Evolutionary conservation across 345 rosid genomes (phyloP), one percentile per base, ranked within the genome.

Genomic region (Rubroshorea leprosula): DNA sequence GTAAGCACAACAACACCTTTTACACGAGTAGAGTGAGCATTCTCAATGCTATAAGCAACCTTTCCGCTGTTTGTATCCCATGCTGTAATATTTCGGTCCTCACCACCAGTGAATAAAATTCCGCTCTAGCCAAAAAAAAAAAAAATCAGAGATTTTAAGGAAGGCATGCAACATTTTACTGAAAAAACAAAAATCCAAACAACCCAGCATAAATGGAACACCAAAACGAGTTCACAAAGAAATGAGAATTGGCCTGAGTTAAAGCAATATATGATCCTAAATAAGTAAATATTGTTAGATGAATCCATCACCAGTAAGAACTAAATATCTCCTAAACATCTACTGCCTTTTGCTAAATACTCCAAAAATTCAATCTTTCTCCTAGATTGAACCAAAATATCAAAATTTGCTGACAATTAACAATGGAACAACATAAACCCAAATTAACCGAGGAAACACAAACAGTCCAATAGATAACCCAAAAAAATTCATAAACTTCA

Each of bases 31-130:
- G 85, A 58, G 67, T 93, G 97, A 17, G 96, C 99, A 59, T 73
- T 85, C 54, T 81, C 83, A 38, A 90, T 82, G 63, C 76, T 75
- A 62, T 77, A 85, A 52, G 96, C 95, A 66, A 78, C 70, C 74
- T 79, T 89, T 49, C 99, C 97, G 2, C 84, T 74, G 51, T 78
- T 82, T 8, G 81, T 82, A 64, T 93, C 97, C 99, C 99, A 93
- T 38, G 90, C 95, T 21, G 95, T 87, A 44, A 93, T 74, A 55
- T 71, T 75, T 14, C 86, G 75, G 67, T 81, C 95, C 83, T 93
- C 99, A 41, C 97, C 99, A 65, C 84, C 96, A 64, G 92, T 80
- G 58, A 78, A 82, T 41, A 93, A 74, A 65, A 85, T 73, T 10
- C 84, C 92, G 76, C 78, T 71, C 99, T 93, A 77, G 67, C 52